Percentiles rank a stretch among this genome's conserved stretches.
Evolutionary conservation across 768 basidiomycete species (phyloP).

Genomic region (Xerocomellus intermedius): DNA sequence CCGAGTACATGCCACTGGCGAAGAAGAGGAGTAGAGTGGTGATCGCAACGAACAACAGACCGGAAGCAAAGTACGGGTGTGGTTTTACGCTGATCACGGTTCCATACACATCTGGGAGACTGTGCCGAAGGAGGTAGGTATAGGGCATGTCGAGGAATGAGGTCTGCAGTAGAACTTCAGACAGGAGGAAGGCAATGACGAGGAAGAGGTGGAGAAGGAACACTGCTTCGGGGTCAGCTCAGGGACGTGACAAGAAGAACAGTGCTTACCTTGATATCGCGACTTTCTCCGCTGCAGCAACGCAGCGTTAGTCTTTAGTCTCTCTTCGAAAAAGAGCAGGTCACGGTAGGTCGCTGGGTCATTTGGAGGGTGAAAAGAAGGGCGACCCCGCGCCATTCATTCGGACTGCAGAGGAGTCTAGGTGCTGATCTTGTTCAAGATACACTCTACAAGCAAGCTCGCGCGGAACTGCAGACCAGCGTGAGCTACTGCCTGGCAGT

Average conservation of each 20-base stretch:
- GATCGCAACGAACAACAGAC: slow-evolving; percentile 80
- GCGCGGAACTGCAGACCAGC: not conserved
- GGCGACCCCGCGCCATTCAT: slow-evolving; percentile 30
- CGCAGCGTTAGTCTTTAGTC: slow-evolving; percentile 93
- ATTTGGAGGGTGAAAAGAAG: slow-evolving; percentile 58
- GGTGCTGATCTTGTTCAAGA: not conserved
- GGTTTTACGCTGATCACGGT: slow-evolving; percentile 41
- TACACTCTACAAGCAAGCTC: not conserved
- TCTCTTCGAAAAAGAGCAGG: slow-evolving; percentile 89
- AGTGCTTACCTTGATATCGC: slow-evolving; percentile 72
- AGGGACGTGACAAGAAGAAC: slow-evolving; percentile 17
- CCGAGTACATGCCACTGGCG: slow-evolving; percentile 92
- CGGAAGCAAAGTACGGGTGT: slow-evolving; percentile 75
- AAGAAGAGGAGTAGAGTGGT: slow-evolving; percentile 94
- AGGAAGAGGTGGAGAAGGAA: slow-evolving; percentile 70
- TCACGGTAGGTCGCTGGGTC: slow-evolving; percentile 85
- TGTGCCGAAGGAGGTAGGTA: slow-evolving; percentile 44
- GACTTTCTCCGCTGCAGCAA: slow-evolving; percentile 74
- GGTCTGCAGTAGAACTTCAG: slow-evolving; percentile 70
- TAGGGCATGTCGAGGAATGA: slow-evolving; percentile 67
- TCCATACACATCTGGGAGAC: slow-evolving; percentile 53
- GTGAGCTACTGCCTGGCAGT: not conserved
- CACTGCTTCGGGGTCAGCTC: slow-evolving; percentile 44
- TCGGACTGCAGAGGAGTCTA: not conserved
- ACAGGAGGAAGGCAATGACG: slow-evolving; percentile 67